phyloP scores from a whole-genome alignment of 2,329 filamentous ascomycete species.

The Fusarium paranaense region DNA sequence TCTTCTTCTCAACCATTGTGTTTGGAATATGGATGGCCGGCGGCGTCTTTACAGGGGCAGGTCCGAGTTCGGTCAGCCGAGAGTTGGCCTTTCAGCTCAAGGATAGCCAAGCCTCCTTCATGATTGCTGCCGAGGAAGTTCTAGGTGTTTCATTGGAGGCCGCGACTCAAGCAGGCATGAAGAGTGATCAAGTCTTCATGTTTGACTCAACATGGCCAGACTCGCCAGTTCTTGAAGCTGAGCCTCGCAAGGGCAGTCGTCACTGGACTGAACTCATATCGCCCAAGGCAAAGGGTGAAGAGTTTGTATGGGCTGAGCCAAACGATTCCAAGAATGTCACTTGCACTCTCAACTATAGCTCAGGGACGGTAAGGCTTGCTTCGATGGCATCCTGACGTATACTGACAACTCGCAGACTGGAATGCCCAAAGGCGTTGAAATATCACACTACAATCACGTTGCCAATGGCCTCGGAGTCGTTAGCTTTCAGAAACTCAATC shows the following conservation, averaged over 20 bases:
- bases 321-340: constrained; percentile 63
- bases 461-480: constrained; percentile 74
- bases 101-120: constrained; percentile 75
- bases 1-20: constrained; percentile 78
- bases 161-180: constrained; percentile 68
- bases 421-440: constrained; percentile 85
- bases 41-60: constrained; percentile 81
- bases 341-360: constrained; percentile 82
- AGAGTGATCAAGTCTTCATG: constrained; percentile 68
- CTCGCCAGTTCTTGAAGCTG: constrained; percentile 40
- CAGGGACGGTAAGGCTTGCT: constrained; percentile 64
- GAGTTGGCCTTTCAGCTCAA: constrained; percentile 82
- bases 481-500: constrained; percentile 55
- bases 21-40: constrained; percentile 82
- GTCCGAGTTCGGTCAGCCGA: constrained; percentile 73
- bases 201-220: constrained; percentile 70
- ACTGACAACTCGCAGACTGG: constrained; percentile 65
- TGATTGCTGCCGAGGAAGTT: constrained; percentile 72
- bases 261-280: constrained; percentile 76
- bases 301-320: constrained; percentile 73
- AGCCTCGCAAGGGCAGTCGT: constrained; percentile 24
- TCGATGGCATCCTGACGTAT: no score
- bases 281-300: constrained; percentile 60
- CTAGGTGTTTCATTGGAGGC: constrained; percentile 75
- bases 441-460: constrained; percentile 82